Conservation (phyloP, 768 basidiomycete species). For the Macrocybe gigantea region DNA sequence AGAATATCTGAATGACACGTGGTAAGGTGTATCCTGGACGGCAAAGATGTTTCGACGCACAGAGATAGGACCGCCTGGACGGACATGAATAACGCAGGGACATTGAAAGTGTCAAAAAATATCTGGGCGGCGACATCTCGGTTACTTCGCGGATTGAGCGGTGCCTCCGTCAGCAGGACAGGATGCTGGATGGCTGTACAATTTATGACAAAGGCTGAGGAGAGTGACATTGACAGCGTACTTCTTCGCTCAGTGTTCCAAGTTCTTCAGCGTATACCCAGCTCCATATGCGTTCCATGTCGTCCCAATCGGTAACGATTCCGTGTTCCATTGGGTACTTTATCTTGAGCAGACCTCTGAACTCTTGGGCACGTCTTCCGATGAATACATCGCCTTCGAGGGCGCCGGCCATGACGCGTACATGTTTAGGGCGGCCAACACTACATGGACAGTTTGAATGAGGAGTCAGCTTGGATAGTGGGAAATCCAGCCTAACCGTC, state of each 20-base stretch:
- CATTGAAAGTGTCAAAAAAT: conserved; percentile 99
- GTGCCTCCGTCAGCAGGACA: conserved; percentile 94
- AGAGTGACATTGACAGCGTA: conserved; percentile 25
- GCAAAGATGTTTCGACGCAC: conserved; percentile 41
- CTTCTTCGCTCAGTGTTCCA: conserved; percentile 95
- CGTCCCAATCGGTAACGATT: conserved; percentile 99
- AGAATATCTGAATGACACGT: conserved; percentile 68
- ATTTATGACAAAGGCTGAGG: conserved; percentile 9
- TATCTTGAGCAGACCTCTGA: conserved; percentile 92
- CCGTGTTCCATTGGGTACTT: conserved; percentile 99
- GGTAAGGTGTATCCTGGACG: conserved; percentile 6
- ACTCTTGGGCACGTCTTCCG: conserved; percentile 91
- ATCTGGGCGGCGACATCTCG: conserved; percentile 97
- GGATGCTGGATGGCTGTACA: conserved; percentile 66
- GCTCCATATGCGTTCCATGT: conserved; percentile 99
- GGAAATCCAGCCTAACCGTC: conserved; percentile 27
- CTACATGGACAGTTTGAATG: conserved; percentile 35
- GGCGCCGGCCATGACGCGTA: conserved; percentile 96
- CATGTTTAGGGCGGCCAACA: conserved; percentile 95
- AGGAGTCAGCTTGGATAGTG: conserved; percentile 11
- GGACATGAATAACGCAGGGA: conserved; percentile 93
- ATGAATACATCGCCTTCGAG: conserved; percentile 97
- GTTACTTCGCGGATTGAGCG: conserved; percentile 93
- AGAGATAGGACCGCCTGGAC: conserved; percentile 96
- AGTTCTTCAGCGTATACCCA: conserved; percentile 97